phyloP scores from a whole-genome alignment of 225 moss, liverwort and hornwort species.

The Neckera pumila region DNA sequence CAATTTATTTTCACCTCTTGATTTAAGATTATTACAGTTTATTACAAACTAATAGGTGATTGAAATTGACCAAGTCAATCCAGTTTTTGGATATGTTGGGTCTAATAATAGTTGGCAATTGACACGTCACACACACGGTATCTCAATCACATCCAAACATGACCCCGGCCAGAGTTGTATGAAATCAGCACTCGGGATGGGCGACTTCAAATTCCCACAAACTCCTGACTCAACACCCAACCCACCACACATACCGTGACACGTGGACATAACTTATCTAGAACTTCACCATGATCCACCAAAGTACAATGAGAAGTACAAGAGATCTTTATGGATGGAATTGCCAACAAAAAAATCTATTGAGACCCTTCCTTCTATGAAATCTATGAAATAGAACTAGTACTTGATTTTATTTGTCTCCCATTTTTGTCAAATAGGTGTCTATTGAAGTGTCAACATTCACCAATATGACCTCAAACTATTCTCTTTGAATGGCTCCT shows the following conservation, averaged over 20 bases:
- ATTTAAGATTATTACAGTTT: neutral
- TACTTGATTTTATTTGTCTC: rapidly evolving
- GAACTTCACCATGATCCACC: neutral
- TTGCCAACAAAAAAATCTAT: neutral
- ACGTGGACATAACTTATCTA: neutral
- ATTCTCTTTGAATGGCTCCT: rapidly evolving
- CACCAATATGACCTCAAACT: neutral
- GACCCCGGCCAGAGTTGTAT: neutral
- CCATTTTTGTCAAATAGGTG: neutral
- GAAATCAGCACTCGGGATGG: neutral
- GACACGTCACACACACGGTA: neutral
- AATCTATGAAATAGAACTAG: rapidly evolving
- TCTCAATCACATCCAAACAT: neutral
- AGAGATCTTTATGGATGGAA: neutral
- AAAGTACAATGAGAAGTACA: neutral
- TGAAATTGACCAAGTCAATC: neutral
- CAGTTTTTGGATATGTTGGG: neutral
- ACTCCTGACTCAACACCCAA: neutral
- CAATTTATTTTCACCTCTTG: neutral
- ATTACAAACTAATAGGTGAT: neutral
- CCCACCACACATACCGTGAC: neutral
- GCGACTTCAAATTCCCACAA: constrained; percentile 16
- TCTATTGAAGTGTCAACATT: neutral
- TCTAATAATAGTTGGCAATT: neutral
- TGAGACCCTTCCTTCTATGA: neutral